phyloP scores from a whole-genome alignment of 2,329 filamentous ascomycete genomes.

The Cytospora mali region DNA sequence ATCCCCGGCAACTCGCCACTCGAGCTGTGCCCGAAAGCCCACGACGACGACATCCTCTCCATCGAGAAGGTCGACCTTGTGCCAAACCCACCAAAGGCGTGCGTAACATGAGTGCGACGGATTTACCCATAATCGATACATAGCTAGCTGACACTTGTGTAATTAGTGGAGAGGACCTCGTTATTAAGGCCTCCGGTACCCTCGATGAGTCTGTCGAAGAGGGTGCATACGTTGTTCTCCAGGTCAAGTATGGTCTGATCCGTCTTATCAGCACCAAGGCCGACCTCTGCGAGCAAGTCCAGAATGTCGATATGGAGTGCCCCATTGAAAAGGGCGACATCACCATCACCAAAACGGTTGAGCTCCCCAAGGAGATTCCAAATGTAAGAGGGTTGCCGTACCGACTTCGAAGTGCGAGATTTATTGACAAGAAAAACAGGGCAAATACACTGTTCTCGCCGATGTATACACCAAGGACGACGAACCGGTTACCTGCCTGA shows the following conservation, averaged over 20 bases:
- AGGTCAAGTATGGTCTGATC: constrained; percentile 94
- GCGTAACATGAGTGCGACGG: constrained; percentile 44
- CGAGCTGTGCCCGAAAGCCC: constrained; percentile 70
- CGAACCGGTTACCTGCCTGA: constrained; percentile 82
- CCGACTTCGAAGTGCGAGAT: constrained; percentile 31
- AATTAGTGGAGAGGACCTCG: constrained; percentile 72
- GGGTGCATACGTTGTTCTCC: constrained; percentile 79
- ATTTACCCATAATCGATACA: constrained; percentile 2
- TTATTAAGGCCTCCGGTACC: constrained; percentile 77
- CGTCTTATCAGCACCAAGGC: constrained; percentile 78
- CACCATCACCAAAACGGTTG: constrained; percentile 76
- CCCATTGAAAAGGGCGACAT: constrained; percentile 81
- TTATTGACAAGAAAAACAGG: constrained; percentile 51
- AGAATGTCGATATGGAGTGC: constrained; percentile 86
- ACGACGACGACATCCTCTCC: constrained; percentile 68
- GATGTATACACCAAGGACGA: constrained; percentile 78
- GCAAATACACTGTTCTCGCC: constrained; percentile 85
- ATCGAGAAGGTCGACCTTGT: constrained; percentile 79
- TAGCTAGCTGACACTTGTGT: constrained; percentile 7
- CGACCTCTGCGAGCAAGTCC: constrained; percentile 86
- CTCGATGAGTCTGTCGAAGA: constrained; percentile 72
- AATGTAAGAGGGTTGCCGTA: constrained; percentile 63
- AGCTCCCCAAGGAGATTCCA: constrained; percentile 84
- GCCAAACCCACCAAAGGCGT: constrained; percentile 89
- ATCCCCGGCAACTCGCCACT: constrained; percentile 88